These are phyloP conservation scores for Sclerotinia nivalis DNA, from an alignment of 2,329 filamentous ascomycete species.

Conservation along the genomic window DNA sequence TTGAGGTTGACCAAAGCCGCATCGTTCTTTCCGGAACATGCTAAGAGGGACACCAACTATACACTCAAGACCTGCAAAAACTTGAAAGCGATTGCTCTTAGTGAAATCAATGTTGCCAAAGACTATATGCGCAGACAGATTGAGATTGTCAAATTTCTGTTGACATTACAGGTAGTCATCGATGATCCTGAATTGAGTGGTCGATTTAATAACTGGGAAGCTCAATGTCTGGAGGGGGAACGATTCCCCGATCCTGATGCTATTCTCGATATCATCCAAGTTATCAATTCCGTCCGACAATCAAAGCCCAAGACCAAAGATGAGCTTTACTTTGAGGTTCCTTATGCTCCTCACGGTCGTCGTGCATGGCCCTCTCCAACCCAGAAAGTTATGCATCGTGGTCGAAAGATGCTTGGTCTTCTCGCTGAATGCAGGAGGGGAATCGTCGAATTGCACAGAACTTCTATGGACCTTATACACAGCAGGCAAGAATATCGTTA, in stretches of 20 bases:
- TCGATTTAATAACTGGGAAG: not conserved
- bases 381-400: not conserved
- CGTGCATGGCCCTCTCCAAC: not conserved
- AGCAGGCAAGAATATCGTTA: slow-evolving; percentile 6
- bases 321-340: not conserved
- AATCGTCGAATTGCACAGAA: not conserved
- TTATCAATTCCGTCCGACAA: not conserved
- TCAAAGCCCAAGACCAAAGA: not conserved
- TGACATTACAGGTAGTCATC: not conserved
- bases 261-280: not conserved
- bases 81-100: not conserved
- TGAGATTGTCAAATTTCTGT: not conserved
- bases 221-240: not conserved
- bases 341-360: not conserved
- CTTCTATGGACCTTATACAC: not conserved
- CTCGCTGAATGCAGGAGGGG: not conserved
- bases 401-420: not conserved
- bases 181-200: not conserved
- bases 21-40: not conserved
- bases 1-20: not conserved
- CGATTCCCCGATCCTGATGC: not conserved
- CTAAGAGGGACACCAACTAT: not conserved
- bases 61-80: not conserved
- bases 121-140: not conserved
- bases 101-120: not conserved